phyloP scores from a whole-genome alignment of 2,329 filamentous ascomycete genomes.

The Neocatenulostroma microsporum region DNA sequence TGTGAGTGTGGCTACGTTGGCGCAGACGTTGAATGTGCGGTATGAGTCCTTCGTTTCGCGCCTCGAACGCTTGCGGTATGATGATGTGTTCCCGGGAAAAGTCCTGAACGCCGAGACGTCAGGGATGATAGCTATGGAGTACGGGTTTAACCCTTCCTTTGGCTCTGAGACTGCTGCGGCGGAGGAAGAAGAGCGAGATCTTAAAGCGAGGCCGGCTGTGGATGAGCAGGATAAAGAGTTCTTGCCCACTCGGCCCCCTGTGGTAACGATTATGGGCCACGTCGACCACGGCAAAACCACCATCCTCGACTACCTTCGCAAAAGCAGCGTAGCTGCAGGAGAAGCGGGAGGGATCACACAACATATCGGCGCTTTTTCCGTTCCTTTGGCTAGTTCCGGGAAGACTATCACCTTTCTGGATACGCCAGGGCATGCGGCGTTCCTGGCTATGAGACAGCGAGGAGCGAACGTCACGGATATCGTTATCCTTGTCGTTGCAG shows the following conservation, averaged over 20 bases:
- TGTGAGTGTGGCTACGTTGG: constrained; percentile 79
- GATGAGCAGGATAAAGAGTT: constrained; percentile 53
- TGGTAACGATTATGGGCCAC: constrained; percentile 98
- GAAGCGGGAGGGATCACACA: constrained; percentile 98
- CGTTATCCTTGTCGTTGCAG: constrained; percentile 88
- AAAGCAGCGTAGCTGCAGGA: constrained; percentile 80
- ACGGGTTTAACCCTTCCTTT: constrained; percentile 74
- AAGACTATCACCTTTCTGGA: constrained; percentile 95
- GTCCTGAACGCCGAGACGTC: constrained; percentile 87
- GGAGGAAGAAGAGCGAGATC: constrained; percentile 57
- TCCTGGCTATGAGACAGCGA: constrained; percentile 89
- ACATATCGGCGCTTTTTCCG: constrained; percentile 95
- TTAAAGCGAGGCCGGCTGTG: constrained; percentile 60
- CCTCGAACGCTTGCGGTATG: constrained; percentile 80
- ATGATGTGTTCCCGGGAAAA: constrained; percentile 72
- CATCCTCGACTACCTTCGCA: constrained; percentile 83
- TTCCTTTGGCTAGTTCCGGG: constrained; percentile 64
- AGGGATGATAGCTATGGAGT: constrained; percentile 82
- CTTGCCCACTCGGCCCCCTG: constrained; percentile 71
- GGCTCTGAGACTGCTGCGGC: constrained; percentile 37
- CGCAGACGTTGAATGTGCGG: constrained; percentile 63
- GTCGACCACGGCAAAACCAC: constrained; percentile 99
- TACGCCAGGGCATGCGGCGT: constrained; percentile 92
- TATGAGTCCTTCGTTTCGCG: constrained; percentile 64
- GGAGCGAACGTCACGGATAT: constrained; percentile 96